Conservation (phyloP, 768 basidiomycete genomes). For the Pisolithus sp. region DNA sequence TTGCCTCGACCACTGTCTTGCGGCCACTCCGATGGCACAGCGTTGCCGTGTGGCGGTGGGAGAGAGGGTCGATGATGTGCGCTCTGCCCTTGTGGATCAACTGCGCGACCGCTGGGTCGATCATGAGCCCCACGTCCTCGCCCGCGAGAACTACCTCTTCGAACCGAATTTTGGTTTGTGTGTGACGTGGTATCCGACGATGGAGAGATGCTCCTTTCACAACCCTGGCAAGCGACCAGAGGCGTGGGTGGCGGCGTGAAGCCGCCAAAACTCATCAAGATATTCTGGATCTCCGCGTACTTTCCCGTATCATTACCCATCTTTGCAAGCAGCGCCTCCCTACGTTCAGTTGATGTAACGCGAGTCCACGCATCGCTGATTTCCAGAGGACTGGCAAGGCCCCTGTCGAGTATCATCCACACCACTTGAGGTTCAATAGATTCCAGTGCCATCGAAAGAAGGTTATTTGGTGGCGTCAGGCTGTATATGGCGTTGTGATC, state of each 20-base stretch:
- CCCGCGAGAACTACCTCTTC: conserved; percentile 2
- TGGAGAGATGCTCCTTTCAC: conserved; percentile 6
- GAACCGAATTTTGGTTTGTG: conserved; percentile 5
- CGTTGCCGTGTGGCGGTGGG: conserved; percentile 9
- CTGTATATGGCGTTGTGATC: conserved; percentile 48
- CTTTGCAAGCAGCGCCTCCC: conserved; percentile 19
- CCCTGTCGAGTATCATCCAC: conserved; percentile 55
- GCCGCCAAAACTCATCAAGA: conserved; percentile 46
- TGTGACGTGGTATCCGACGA: conserved; percentile 10
- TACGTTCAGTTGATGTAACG: conserved; percentile 34
- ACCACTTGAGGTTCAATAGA: conserved; percentile 59
- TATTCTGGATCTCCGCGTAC: conserved; percentile 44
- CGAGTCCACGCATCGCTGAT: conserved; percentile 47
- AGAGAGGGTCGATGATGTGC: conserved; percentile 2
- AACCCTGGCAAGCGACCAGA: conserved; percentile 7
- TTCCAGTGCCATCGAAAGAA: conserved; percentile 52
- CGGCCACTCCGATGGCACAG: conserved; percentile 6
- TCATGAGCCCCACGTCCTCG: conserved; percentile 7
- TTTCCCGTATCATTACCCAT: conserved; percentile 27
- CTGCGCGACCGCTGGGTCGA: conserved; percentile 4
- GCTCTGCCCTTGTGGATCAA: not conserved
- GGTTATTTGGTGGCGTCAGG: conserved; percentile 31
- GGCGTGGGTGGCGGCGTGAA: conserved; percentile 42
- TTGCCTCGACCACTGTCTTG: conserved; percentile 30
- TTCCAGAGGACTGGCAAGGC: conserved; percentile 43